Evolutionary conservation across 75 land plant genomes (phyloP), one percentile per base, ranked within the genome.

Genomic region (Selaginella tamariscina): DNA sequence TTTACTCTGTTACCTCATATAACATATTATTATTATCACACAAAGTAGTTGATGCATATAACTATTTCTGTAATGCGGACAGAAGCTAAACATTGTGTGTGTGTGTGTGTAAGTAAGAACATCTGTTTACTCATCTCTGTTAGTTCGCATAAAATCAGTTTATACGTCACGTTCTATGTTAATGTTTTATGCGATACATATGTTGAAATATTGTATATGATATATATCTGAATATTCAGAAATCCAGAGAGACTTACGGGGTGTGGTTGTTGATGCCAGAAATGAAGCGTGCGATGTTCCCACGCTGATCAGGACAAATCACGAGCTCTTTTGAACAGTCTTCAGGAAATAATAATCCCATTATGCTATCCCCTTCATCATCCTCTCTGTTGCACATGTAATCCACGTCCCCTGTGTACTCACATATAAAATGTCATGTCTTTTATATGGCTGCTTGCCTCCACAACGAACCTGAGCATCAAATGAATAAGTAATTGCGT

Each of bases 231-330:
- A n/a, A n/a, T n/a, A n/a, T n/a, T n/a, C n/a, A n/a, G n/a, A 11
- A 9, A 18, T 9, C 11, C 21, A 33, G 29, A 31, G 0, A 0
- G 54, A 20, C 77, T 82, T 73, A 88, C 88, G 72, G 65, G 23
- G 83, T 80, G 66, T 86, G 81, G 65, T 88, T 88, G 75, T 88
- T 88, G 81, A 88, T 88, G 39, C 93, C 93, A 69, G 72, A 86
- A 22, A 88, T 76, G 69, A 86, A 88, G 2, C 86, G 82, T 2
- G 93, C 88, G 55, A 88, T 80, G 60, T 88, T 88, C 32, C 86
- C 77, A 2, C 82, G 80, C 59, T 88, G 83, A 63, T 88, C 86
- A 24, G 93, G 93, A 69, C 93, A 88, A 32, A 88, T 78, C 31
- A 86, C 84, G 59, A 85, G 84, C 44, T 82, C 84, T 20, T 77